Evolutionary conservation across 2,329 filamentous ascomycete genomes (phyloP).

Genomic region (Cordyceps cicadae): DNA sequence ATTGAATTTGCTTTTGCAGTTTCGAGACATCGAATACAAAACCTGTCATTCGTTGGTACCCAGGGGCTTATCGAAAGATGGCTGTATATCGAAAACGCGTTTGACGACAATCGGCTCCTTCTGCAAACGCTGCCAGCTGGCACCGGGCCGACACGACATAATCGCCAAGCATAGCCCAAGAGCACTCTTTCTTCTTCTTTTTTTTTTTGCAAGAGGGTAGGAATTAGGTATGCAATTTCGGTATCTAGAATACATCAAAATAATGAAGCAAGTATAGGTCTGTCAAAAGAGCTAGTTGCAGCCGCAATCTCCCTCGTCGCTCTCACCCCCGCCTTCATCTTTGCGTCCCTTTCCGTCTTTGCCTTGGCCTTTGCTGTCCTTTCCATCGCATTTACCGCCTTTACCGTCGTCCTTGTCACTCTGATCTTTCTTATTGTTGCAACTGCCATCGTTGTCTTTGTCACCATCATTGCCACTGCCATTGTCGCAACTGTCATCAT

Average conservation of each 20-base stretch:
- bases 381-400: background rate
- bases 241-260: background rate
- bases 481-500: background rate
- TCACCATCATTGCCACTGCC: background rate
- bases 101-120: background rate
- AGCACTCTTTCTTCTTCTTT: background rate
- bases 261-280: background rate
- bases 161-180: background rate
- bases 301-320: conserved; percentile 9
- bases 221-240: background rate
- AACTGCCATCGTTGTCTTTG: background rate
- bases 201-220: background rate
- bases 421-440: background rate
- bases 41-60: background rate
- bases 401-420: background rate
- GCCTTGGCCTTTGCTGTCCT: conserved; percentile 1
- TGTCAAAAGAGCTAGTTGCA: conserved; percentile 1
- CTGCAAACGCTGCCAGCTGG: conserved; percentile 3
- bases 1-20: background rate
- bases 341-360: background rate
- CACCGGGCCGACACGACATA: background rate
- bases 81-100: background rate
- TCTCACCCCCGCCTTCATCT: background rate
- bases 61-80: background rate
- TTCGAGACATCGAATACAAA: background rate